These are phyloP conservation scores for Moesziomyces globuligerus DNA, from an alignment of 1,284 basidiomycete species.

Conservation along the genomic window DNA sequence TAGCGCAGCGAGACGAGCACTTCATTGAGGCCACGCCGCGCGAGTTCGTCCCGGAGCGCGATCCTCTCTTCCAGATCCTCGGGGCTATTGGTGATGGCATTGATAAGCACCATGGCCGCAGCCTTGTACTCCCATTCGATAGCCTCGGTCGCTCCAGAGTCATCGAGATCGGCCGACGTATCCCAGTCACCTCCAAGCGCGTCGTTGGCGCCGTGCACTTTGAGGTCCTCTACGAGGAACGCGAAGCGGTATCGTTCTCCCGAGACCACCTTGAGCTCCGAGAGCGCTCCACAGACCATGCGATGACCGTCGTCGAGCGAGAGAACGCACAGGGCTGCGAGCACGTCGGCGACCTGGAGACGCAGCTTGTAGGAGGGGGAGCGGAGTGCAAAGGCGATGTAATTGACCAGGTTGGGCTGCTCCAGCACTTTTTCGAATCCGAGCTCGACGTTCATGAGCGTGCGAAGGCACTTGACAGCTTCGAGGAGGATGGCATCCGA, in stretches of 20 bases:
- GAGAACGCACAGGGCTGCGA: conserved; percentile 83
- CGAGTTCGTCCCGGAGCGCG: conserved; percentile 81
- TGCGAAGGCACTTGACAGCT: conserved; percentile 79
- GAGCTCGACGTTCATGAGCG: conserved; percentile 83
- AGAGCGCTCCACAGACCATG: conserved; percentile 79
- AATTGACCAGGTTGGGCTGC: conserved; percentile 76
- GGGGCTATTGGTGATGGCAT: conserved; percentile 81
- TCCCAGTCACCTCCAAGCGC: conserved; percentile 68
- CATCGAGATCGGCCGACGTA: conserved; percentile 23
- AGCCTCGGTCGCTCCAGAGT: conserved; percentile 32
- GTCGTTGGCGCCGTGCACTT: conserved; percentile 70
- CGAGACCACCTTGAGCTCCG: conserved; percentile 79
- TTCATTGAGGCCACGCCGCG: conserved; percentile 82
- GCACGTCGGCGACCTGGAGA: conserved; percentile 78
- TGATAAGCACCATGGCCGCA: conserved; percentile 78
- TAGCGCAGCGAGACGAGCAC: conserved; percentile 81
- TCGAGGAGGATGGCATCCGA: conserved; percentile 54
- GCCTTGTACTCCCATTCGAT: conserved; percentile 81
- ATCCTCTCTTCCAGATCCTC: conserved; percentile 82
- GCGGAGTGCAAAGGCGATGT: conserved; percentile 79
- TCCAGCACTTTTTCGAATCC: conserved; percentile 79
- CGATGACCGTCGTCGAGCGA: conserved; percentile 78
- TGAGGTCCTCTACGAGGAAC: conserved; percentile 76
- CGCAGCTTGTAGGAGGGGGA: conserved; percentile 75
- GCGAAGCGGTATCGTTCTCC: conserved; percentile 84